These are phyloP conservation scores for Tetrapisispora taiwanensis DNA, from an alignment of 805 yeast genomes.

Conservation along the genomic window DNA sequence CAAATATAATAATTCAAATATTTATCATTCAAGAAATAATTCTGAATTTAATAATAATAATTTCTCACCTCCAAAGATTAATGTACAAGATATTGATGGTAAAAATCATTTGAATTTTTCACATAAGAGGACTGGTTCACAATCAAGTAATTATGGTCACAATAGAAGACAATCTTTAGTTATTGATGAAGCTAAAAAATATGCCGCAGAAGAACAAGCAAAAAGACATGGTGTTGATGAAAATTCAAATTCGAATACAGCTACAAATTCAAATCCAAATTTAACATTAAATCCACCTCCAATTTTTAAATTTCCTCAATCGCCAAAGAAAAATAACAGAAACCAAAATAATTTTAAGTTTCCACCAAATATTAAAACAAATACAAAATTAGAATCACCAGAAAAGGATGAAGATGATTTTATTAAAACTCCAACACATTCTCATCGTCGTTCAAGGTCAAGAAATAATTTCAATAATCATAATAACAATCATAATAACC, in stretches of 20 bases:
- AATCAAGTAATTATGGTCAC: conserved; percentile 56
- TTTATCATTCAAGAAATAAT: conserved; percentile 29
- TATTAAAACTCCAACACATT: conserved; percentile 20
- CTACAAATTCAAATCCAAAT: neutral
- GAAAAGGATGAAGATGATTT: conserved; percentile 21
- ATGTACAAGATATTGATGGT: conserved; percentile 8
- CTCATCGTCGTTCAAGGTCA: conserved; percentile 25
- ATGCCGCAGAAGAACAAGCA: conserved; percentile 83
- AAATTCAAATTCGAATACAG: neutral
- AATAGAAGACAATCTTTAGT: conserved; percentile 88
- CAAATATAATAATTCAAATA: conserved; percentile 13
- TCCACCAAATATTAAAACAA: conserved; percentile 18
- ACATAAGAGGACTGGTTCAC: conserved; percentile 43
- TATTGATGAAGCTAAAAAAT: conserved; percentile 83
- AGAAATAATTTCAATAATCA: conserved; percentile 17
- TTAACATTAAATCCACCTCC: neutral
- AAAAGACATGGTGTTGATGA: conserved; percentile 38
- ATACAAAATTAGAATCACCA: neutral
- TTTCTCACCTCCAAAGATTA: conserved; percentile 8
- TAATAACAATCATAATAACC: conserved; percentile 50
- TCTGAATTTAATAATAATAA: conserved; percentile 21
- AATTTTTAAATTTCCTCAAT: conserved; percentile 3
- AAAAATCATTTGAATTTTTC: conserved; percentile 12
- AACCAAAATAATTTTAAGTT: conserved; percentile 14
- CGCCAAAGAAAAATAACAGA: neutral